Percentiles rank a stretch among this genome's conserved stretches.
Evolutionary conservation across 768 basidiomycete species (phyloP).

Genomic region (Candolleomyces eurysporus): DNA sequence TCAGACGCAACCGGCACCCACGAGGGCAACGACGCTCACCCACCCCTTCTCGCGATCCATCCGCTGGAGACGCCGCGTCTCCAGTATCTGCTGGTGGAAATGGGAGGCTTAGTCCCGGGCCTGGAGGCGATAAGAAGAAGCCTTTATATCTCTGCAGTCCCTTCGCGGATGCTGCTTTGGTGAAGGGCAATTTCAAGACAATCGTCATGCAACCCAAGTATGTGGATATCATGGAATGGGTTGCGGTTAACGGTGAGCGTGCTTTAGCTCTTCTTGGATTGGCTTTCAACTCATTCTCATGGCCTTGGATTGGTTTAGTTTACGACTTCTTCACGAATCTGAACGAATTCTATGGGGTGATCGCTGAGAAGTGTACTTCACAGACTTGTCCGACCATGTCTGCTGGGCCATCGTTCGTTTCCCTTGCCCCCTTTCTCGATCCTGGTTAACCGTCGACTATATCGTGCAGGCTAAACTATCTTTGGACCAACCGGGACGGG

Average conservation of each 20-base stretch:
- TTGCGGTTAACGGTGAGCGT: slow-evolving; percentile 66
- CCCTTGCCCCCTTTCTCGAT: background rate
- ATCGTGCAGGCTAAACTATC: slow-evolving; percentile 75
- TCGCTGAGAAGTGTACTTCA: slow-evolving; percentile 84
- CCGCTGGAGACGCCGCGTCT: slow-evolving; percentile 1
- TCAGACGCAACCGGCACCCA: slow-evolving; percentile 8
- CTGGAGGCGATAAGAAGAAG: slow-evolving; percentile 24
- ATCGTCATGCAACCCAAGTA: slow-evolving; percentile 95
- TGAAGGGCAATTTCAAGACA: slow-evolving; percentile 97
- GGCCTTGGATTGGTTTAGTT: slow-evolving; percentile 45
- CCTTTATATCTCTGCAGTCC: slow-evolving; percentile 85
- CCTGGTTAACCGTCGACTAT: background rate
- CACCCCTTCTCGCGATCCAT: slow-evolving; percentile 5
- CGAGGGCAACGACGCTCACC: slow-evolving; percentile 7
- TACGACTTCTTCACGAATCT: slow-evolving; percentile 98
- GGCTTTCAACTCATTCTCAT: background rate
- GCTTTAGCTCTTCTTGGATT: background rate
- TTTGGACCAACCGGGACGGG: slow-evolving; percentile 91
- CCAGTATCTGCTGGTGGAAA: background rate
- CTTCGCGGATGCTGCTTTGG: slow-evolving; percentile 94
- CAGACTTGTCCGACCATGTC: slow-evolving; percentile 92
- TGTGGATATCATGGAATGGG: slow-evolving; percentile 99
- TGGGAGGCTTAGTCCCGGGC: slow-evolving; percentile 16
- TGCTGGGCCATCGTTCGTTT: slow-evolving; percentile 79
- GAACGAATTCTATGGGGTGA: slow-evolving; percentile 94